A percentile compares a stretch with the other conserved stretches of the same genome.
These are phyloP conservation scores for Cryptosporidium xiaoi DNA, from an alignment of 169 alveolate genomes.

Conservation along the genomic window DNA sequence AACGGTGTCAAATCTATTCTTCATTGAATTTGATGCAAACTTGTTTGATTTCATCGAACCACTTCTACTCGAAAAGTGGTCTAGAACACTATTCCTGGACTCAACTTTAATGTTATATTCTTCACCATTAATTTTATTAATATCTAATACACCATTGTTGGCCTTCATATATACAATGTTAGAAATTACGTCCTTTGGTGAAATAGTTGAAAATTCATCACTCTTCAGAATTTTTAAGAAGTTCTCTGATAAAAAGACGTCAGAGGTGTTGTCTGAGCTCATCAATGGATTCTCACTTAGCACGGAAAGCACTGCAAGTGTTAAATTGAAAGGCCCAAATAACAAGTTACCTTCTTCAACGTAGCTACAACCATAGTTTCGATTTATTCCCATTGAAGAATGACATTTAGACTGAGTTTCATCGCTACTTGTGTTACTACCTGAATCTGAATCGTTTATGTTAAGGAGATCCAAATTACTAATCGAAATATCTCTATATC, in stretches of 20 bases:
- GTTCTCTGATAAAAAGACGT: not conserved
- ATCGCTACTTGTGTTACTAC: not conserved
- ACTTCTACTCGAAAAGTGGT: not conserved
- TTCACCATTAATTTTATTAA: conserved; percentile 1
- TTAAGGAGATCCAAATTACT: conserved; percentile 3
- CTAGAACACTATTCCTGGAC: not conserved
- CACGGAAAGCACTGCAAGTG: conserved; percentile 61
- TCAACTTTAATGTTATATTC: not conserved
- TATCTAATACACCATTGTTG: conserved; percentile 1
- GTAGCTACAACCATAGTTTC: not conserved
- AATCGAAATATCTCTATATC: conserved; percentile 49
- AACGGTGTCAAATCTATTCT: not conserved
- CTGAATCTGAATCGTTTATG: not conserved
- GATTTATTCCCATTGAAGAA: not conserved
- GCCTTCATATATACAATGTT: conserved; percentile 20
- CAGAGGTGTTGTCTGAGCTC: conserved; percentile 1
- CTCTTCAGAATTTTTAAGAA: not conserved
- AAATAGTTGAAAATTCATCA: conserved; percentile 2
- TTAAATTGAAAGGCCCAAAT: conserved; percentile 64
- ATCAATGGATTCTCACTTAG: conserved; percentile 58
- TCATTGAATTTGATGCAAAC: not conserved
- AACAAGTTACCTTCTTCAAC: conserved; percentile 4
- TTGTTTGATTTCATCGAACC: not conserved
- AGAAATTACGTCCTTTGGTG: conserved; percentile 19
- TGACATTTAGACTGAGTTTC: conserved; percentile 10